Percentiles rank a stretch among this genome's conserved stretches.
phyloP scores from a whole-genome alignment of 2,329 filamentous ascomycete genomes.

The Diaporthe ilicicola region DNA sequence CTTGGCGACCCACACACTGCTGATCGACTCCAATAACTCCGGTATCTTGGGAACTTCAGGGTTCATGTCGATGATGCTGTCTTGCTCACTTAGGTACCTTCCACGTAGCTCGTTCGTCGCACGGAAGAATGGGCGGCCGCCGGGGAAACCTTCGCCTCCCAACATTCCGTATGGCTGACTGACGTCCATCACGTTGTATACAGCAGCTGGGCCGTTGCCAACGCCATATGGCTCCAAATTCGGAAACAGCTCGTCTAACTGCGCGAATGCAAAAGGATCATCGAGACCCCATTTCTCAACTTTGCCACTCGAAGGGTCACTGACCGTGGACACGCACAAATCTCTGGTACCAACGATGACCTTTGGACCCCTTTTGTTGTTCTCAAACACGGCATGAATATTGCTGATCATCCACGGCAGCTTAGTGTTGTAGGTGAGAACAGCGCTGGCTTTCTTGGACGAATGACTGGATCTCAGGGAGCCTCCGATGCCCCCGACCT shows the following conservation, averaged over 20 bases:
- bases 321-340: constrained; percentile 78
- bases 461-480: constrained; percentile 58
- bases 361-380: constrained; percentile 76
- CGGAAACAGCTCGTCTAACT: constrained; percentile 80
- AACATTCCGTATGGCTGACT: constrained; percentile 86
- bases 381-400: constrained; percentile 78
- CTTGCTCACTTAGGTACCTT: constrained; percentile 70
- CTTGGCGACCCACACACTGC: constrained; percentile 90
- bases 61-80: constrained; percentile 68
- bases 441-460: constrained; percentile 74
- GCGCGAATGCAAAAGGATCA: constrained; percentile 77
- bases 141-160: constrained; percentile 86
- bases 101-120: constrained; percentile 78
- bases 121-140: constrained; percentile 82
- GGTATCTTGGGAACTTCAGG: constrained; percentile 81
- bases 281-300: constrained; percentile 84
- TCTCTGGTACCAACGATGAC: constrained; percentile 87
- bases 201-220: constrained; percentile 79
- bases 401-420: constrained; percentile 81
- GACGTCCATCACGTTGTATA: constrained; percentile 89
- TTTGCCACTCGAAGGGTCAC: constrained; percentile 80
- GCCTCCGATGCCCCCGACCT: constrained; percentile 58
- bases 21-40: constrained; percentile 74
- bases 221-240: constrained; percentile 80
- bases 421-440: constrained; percentile 87